Base-by-base conservation (phyloP, 805 yeast genomes). In the Wickerhamomyces subpelliculosus region DNA sequence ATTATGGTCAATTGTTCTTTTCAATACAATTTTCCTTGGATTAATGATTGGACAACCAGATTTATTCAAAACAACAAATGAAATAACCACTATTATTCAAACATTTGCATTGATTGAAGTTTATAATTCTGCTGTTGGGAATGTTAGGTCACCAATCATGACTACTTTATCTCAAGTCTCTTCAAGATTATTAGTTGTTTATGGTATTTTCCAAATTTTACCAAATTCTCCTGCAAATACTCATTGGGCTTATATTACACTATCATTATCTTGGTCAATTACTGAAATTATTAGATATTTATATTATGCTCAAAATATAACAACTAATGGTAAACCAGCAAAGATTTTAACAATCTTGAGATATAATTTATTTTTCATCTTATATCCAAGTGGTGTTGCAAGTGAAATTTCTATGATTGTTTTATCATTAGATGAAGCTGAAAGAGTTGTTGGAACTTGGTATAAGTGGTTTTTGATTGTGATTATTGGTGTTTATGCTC, bases 311-410 rank as follows among this genome's bases (percentile, higher is more conserved):
- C 70, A 81, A 38, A 78, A 78, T 48, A 61, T 84, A 44, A 55
- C 60, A 20, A 65, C 70, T 22, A 64, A 65, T 8, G 75, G 71
- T 2, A 53, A 64, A 2, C 80, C 84, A 13, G 84, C 93, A 5
- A 50, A 55, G 27, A 56, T 65, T 54, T 67, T 90, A 47, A 73
- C 79, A 16, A 73, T 81, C 71, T 63, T 87, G 46, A 75, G 98
- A 54, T 93, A 93, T 70, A 84, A 84, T 45, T 64, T 86, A 21
- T 93, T 93, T 61, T 73, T 75, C 47, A 75, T 86, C 3, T 67
- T 93, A 46, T 93, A 93, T 55, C 98, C 98, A 16, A 60, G 83
- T 17, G 98, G 98, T 3, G 96, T 89, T n/a, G 74, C 84, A 2
- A 78, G 90, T 44, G 98, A 93, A 59, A 68, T 84, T 42, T 53